These are phyloP conservation scores for Citrus sinensis DNA, from an alignment of 345 rosid species.

Conservation along the genomic window DVS_A1.0 CM039164.1:29473001-29473500, in stretches of 20 bases:
- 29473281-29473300: not conserved
- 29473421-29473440: too few species aligned
- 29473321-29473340: not conserved
- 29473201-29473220: not conserved
- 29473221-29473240: not conserved
- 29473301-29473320: not conserved
- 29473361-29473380: not conserved
- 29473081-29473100: not conserved
- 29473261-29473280: not conserved
- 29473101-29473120: conserved; percentile 9
- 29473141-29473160: not conserved
- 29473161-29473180: not conserved
- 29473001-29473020: not conserved
- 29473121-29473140: not conserved
- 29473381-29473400: too few species aligned
- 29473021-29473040: not conserved
- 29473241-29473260: not conserved
- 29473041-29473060: not conserved
- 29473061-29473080: not conserved
- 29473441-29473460: too few species aligned
- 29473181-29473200: too few species aligned
- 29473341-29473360: not conserved
- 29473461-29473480: not conserved
- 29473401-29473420: too few species aligned
- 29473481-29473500: not conserved